Evolutionary conservation across 257 asterid genomes (phyloP).

Genomic region (Euphrasia confusa): DNA sequence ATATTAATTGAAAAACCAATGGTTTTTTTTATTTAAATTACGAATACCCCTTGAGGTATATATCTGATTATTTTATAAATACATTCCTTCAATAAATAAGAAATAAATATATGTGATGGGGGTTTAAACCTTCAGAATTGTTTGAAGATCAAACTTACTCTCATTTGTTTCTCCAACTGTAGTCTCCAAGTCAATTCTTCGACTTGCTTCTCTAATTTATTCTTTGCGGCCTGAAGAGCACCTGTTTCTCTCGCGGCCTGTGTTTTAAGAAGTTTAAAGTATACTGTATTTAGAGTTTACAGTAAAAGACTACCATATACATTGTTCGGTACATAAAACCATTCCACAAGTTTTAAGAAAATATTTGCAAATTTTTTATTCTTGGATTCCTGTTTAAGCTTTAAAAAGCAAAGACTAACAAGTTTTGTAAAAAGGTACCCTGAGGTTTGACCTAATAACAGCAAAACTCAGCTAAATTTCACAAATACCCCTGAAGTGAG

Average conservation of each 20-base stretch:
- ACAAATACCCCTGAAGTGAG: background rate
- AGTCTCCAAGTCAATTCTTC: conserved; percentile 98
- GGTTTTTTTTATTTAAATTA: background rate
- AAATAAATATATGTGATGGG: background rate
- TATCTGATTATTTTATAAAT: background rate
- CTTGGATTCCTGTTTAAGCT: background rate
- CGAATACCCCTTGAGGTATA: background rate
- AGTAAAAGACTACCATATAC: background rate
- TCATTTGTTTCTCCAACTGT: conserved; percentile 97
- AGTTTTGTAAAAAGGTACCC: background rate
- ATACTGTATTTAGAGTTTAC: conserved; percentile 1
- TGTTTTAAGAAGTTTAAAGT: conserved; percentile 9
- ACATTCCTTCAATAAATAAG: background rate
- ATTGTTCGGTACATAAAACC: background rate
- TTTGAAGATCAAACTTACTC: conserved; percentile 45
- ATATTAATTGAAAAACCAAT: background rate
- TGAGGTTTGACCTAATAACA: background rate
- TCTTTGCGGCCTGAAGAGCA: conserved; percentile 99
- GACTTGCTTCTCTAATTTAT: conserved; percentile 97
- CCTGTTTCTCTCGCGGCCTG: conserved; percentile 99
- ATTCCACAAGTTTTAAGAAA: background rate
- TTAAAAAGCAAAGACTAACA: too few species aligned
- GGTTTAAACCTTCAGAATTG: conserved; percentile 4
- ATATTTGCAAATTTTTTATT: background rate
- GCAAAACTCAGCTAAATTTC: background rate